Evolutionary conservation across 2,329 filamentous ascomycete species (phyloP), one percentile per base, ranked within the genome.

Genomic region (Clonostachys rhizophaga): DNA sequence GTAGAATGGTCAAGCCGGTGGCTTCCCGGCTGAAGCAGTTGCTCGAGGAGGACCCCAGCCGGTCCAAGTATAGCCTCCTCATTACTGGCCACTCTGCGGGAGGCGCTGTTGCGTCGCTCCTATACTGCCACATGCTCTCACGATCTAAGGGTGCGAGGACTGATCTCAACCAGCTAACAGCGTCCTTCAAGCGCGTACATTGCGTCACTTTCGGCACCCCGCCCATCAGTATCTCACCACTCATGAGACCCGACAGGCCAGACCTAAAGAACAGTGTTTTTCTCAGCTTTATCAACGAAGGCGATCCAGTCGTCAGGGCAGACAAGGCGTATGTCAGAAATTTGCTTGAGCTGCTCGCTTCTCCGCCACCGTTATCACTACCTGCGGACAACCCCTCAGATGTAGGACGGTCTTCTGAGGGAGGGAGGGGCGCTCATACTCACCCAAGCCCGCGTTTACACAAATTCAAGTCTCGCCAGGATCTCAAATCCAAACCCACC

Each of bases 71-170:
- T 58, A 89, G 84, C 14, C 74, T 95, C 9, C 72, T 95, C 16
- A 87, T 96, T 50, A 95, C 91, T 0, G 91, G 91, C 0, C 91
- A 95, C 60, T 90, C 86, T 2, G 91, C 91, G 0, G 91, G 90
- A 14, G 91, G 91, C 4, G 91, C 91, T 0, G 84, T 95, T 1
- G 90, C 90, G 0, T 79, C 84, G 4, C 71, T 96, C 11, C 72
- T 95, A 1, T 95, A 90, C 65, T 78, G 79, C 35, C 91, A 96
- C 64, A 92, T 95, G 84, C 76, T 92, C 37, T 72, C 81, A 3
- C 73, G 69, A 3, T 77, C 74, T 2, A 65, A 62, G 12, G 64
- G 64, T 3, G 72, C 84, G 4, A 63, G 72, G 40, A 89, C 84
- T 7, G 86, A 92, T 58, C 79, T 95, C 40, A 88, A 78, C 50